A percentile compares a stretch with the other conserved stretches of the same genome.
Conservation (phyloP, 345 rosid genomes). For the Lepidium sativum region DNA sequence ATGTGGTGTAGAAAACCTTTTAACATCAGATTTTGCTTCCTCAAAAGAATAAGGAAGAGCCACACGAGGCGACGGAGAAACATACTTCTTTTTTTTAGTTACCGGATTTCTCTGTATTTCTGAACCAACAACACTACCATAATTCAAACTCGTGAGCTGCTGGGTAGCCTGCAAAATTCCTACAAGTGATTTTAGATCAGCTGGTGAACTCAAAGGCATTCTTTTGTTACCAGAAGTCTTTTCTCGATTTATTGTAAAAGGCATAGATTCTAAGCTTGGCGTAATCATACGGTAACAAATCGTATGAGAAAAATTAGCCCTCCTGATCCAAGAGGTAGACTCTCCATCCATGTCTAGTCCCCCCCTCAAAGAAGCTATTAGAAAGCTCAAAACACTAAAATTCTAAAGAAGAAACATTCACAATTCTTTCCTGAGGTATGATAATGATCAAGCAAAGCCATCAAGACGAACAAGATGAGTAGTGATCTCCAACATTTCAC, state of each 20-base stretch:
- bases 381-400: constrained; percentile 10
- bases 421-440: neutral
- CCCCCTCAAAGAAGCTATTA: neutral
- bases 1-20: constrained; percentile 64
- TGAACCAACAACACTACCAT: neutral
- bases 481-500: constrained; percentile 13
- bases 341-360: constrained; percentile 49
- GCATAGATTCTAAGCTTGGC: constrained; percentile 34
- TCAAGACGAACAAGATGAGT: constrained; percentile 13
- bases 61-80: constrained; percentile 51
- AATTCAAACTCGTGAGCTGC: neutral
- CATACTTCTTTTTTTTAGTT: constrained; percentile 46
- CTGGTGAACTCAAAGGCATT: constrained; percentile 20
- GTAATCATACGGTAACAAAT: constrained; percentile 53
- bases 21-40: constrained; percentile 49
- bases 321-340: constrained; percentile 62
- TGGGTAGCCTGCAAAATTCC: constrained; percentile 8
- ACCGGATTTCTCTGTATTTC: constrained; percentile 27
- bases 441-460: constrained; percentile 26
- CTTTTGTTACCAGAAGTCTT: constrained; percentile 32
- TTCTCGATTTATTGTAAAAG: constrained; percentile 17
- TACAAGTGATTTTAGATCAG: constrained; percentile 22
- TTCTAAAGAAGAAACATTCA: neutral
- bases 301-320: constrained; percentile 66
- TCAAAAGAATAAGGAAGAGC: constrained; percentile 42